Evolutionary conservation across 2,329 filamentous ascomycete genomes (phyloP), one percentile per base, ranked within the genome.

Genomic region (Leptographium galeiforme): DNA sequence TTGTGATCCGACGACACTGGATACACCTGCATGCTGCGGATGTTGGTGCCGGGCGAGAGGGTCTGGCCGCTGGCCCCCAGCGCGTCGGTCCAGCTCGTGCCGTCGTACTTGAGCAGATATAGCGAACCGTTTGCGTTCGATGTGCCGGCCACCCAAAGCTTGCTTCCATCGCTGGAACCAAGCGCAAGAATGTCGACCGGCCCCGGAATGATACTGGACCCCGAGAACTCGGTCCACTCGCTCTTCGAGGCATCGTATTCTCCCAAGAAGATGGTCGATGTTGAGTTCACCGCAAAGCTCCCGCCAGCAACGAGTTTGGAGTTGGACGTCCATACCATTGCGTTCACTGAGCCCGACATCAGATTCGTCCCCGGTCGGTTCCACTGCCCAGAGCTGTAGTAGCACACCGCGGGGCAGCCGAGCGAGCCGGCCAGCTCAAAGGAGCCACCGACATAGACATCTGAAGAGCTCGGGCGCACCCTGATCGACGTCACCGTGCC

Each of bases 371-470:
- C 89, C 14, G 89, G 86, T 40, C 85, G 79, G 61, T 77, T 85
- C 91, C 91, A 98, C 62, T 90, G 84, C 14, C 76, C 77, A 6
- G 82, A 80, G 63, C 85, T 82, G 69, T 87, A 95, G 55, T 85
- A 73, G 68, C 93, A 98, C 30, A 98, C 78, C 48, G 81, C 83
- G 4, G 85, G 82, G 64, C 93, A 98, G 44, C 80, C 82, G 34
- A 97, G 76, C 6, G 85, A 84, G 33, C 93, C 93, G 18, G 89
- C 93, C 36, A 78, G 80, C n/a, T 80, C 73, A 63, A 97, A 98
- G 11, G 78, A 81, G 36, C 93, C 93, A 40, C 85, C 91, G 36
- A 98, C 85, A 63, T 86, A 98, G 13, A 98, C 75, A 50, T 93
- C 81, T 1, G 76, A 74, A 18, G 81, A 82, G 53, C 77, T 78